Base-by-base conservation (phyloP, 2,329 filamentous ascomycete genomes). In the Fusarium pininemorale region DNA sequence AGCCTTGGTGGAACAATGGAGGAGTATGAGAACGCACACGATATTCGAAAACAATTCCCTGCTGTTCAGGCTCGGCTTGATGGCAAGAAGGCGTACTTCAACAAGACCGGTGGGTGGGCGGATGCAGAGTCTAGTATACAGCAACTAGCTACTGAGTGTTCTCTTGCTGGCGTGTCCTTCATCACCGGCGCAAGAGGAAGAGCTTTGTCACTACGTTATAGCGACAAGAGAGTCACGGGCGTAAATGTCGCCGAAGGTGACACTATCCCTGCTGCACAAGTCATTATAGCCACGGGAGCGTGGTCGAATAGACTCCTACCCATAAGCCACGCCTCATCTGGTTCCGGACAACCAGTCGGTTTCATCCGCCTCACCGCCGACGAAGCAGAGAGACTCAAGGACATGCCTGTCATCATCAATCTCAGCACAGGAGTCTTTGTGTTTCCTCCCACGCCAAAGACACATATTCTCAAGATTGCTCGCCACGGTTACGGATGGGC, bases 231-330 rank as follows among this genome's bases (percentile, higher is more conserved):
- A 16, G 75, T 81, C 7, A 67, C 73, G 2, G 80, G 80, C 3
- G 75, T 82, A 7, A 74, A 80, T 13, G 70, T 78, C 2, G 70
- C 76, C 0, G 66, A 77, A 35, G 86, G 85, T 5, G 81, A 82
- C 14, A 83, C 81, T 7, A 73, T 93, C 10, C 80, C 80, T 3
- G 91, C 90, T 4, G 87, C 89, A 64, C 83, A 92, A 13, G 89
- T 90, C 15, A 84, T 94, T 3, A 82, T 94, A 7, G 90, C 92
- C 3, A 88, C 91, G 3, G 92, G 92, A 15, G 91, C 92, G 6
- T 94, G 92, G 92, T 91, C 90, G 20, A 81, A 81, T 20, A 57
- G 75, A 4, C 54, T 83, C 1, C 20, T 94, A 48, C 89, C 92
- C 75, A 83, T 93, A 3, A 85, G 87, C 32, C 90, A 91, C 48